These are phyloP conservation scores for Moesziomyces antarcticus DNA, from an alignment of 1,284 basidiomycete species.

Conservation along the genomic window DNA sequence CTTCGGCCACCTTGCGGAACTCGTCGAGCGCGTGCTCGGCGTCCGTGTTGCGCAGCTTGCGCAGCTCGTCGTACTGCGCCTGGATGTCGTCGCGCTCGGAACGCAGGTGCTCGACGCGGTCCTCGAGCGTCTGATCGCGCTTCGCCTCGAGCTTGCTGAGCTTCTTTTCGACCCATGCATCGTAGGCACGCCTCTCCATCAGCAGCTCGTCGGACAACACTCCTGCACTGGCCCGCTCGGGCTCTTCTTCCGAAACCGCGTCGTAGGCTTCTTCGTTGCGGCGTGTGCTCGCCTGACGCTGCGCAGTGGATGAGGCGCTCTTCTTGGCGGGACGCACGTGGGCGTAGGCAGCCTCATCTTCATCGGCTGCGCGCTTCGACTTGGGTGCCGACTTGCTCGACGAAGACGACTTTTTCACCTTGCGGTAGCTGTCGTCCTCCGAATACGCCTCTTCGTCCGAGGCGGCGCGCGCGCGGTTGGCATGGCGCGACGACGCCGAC, in stretches of 20 bases:
- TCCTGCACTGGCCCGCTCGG: not conserved
- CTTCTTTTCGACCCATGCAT: slow-evolving; percentile 45
- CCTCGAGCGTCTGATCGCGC: slow-evolving; percentile 50
- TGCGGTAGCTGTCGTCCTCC: slow-evolving; percentile 26
- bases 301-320: slow-evolving; percentile 2
- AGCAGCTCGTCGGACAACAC: slow-evolving; percentile 33
- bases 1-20: slow-evolving; percentile 54
- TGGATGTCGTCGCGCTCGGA: slow-evolving; percentile 61
- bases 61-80: slow-evolving; percentile 61
- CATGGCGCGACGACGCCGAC: slow-evolving; percentile 31
- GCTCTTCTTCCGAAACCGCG: slow-evolving; percentile 7
- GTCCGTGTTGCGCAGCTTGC: slow-evolving; percentile 51
- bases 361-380: slow-evolving; percentile 17
- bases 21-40: slow-evolving; percentile 57
- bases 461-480: slow-evolving; percentile 15
- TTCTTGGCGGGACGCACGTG: slow-evolving; percentile 20
- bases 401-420: slow-evolving; percentile 20
- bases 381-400: slow-evolving; percentile 7
- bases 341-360: slow-evolving; percentile 10
- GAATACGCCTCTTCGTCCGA: slow-evolving; percentile 31
- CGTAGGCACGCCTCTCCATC: slow-evolving; percentile 29
- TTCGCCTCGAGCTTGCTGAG: slow-evolving; percentile 34
- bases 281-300: not conserved
- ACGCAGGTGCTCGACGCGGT: slow-evolving; percentile 36
- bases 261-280: slow-evolving; percentile 1